A percentile compares a stretch with the other conserved stretches of the same genome.
These are phyloP conservation scores for Colletotrichum agaves DNA, from an alignment of 2,329 filamentous ascomycete genomes.

Conservation along the genomic window DNA sequence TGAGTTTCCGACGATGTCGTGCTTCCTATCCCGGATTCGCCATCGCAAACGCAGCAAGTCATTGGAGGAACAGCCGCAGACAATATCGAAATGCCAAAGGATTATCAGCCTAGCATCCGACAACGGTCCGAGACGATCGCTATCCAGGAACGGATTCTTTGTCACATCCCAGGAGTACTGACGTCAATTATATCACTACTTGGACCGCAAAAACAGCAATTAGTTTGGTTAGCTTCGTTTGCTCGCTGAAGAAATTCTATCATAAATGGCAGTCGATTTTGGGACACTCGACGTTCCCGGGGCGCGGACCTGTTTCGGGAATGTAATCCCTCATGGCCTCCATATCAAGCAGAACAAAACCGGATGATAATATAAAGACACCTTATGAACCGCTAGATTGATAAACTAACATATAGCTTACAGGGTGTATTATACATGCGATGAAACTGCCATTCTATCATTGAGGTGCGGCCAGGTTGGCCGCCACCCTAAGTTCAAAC, in stretches of 20 bases:
- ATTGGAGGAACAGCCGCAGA: neutral
- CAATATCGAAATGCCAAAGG: neutral
- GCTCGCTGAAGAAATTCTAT: too few species aligned
- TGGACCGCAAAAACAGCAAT: too few species aligned
- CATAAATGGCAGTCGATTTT: constrained; percentile 25
- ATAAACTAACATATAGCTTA: too few species aligned
- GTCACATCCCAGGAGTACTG: too few species aligned
- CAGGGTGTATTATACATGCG: too few species aligned
- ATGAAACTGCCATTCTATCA: too few species aligned
- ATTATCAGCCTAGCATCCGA: neutral
- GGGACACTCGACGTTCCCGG: constrained; percentile 34
- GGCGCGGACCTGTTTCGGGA: constrained; percentile 28
- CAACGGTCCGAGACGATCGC: neutral
- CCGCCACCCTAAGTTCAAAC: too few species aligned
- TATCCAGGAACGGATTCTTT: neutral
- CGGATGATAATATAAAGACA: too few species aligned
- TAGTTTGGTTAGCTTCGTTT: too few species aligned
- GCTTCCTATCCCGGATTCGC: constrained; percentile 16
- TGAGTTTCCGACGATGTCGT: constrained; percentile 24
- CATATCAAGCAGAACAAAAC: constrained; percentile 8
- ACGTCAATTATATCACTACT: too few species aligned
- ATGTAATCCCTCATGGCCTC: constrained; percentile 31
- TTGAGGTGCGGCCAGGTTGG: too few species aligned
- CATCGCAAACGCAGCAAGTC: neutral
- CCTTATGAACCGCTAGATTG: too few species aligned